phyloP scores from a whole-genome alignment of 352 stramenopile genomes.

The Pythium graminicola region DNA sequence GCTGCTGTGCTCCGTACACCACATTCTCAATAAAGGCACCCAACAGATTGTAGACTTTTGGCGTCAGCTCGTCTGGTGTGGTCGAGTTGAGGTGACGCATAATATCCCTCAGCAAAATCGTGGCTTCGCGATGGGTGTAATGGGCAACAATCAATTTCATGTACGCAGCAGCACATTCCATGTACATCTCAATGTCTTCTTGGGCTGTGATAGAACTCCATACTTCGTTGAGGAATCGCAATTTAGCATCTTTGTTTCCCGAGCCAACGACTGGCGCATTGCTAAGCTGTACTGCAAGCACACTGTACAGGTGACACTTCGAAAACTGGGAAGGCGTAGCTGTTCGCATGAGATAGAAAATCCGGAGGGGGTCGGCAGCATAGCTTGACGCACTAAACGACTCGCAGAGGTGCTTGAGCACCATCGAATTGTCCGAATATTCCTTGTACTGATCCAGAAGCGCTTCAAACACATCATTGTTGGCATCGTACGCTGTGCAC shows the following conservation, averaged over 20 bases:
- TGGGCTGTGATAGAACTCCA: conserved; percentile 77
- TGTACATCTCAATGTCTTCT: conserved; percentile 68
- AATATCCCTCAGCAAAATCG: conserved; percentile 83
- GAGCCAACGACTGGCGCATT: conserved; percentile 22
- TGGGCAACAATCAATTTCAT: conserved; percentile 83
- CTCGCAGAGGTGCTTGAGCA: conserved; percentile 82
- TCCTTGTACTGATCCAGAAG: conserved; percentile 77
- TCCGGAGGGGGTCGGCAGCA: conserved; percentile 36
- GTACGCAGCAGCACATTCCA: conserved; percentile 74
- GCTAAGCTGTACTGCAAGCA: conserved; percentile 59
- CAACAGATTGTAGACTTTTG: conserved; percentile 61
- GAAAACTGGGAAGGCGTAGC: conserved; percentile 48
- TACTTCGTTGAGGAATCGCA: conserved; percentile 81
- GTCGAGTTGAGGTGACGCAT: conserved; percentile 71
- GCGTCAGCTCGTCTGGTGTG: conserved; percentile 44
- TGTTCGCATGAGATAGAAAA: conserved; percentile 66
- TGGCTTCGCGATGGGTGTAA: conserved; percentile 72
- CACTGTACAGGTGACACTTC: conserved; percentile 64
- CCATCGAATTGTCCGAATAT: conserved; percentile 83
- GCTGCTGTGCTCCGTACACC: conserved; percentile 58
- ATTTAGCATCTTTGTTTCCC: conserved; percentile 36
- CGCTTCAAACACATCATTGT: conserved; percentile 45
- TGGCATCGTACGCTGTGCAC: conserved; percentile 41
- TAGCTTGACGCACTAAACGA: conserved; percentile 65
- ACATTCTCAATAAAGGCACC: conserved; percentile 73